Evolutionary conservation across 2,329 filamentous ascomycete genomes (phyloP).

Genomic region (Aspergillus phoenicis): DNA sequence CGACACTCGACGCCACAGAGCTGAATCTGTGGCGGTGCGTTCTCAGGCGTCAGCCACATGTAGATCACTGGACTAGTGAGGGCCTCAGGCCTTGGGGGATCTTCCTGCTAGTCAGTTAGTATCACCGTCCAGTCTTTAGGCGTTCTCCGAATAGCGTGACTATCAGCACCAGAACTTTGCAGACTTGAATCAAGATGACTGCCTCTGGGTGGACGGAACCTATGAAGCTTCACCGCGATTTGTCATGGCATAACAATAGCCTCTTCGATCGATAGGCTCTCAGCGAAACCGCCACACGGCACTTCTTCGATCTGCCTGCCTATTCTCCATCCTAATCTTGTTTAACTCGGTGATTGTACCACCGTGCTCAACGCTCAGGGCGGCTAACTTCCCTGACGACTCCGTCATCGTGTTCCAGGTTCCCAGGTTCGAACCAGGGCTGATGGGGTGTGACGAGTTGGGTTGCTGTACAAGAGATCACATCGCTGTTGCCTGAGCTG

Average conservation of each 20-base stretch:
- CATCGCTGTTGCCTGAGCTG: conserved; percentile 11
- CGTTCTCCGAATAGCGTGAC: background rate
- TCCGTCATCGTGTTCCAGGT: conserved; percentile 8
- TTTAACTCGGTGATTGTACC: conserved; percentile 9
- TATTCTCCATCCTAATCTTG: background rate
- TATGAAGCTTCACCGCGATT: conserved; percentile 15
- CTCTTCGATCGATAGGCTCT: conserved; percentile 9
- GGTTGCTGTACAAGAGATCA: conserved; percentile 14
- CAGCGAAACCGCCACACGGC: conserved; percentile 1
- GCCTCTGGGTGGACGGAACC: background rate
- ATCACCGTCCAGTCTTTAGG: background rate
- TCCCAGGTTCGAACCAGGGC: conserved; percentile 8
- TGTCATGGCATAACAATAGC: conserved; percentile 22
- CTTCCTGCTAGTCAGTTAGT: too few relatives aligned
- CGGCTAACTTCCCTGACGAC: conserved; percentile 14
- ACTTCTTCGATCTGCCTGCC: conserved; percentile 9
- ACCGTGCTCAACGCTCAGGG: conserved; percentile 21
- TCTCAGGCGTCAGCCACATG: background rate
- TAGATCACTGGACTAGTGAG: background rate
- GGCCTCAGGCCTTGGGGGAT: background rate
- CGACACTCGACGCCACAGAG: background rate
- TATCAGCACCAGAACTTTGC: background rate
- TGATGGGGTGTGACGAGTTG: conserved; percentile 1
- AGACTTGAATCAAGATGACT: background rate
- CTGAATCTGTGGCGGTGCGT: conserved; percentile 1